Percentiles rank a stretch among this genome's conserved stretches.
Conservation (phyloP, 805 yeast genomes). For the Ogataea trehalophila region DNA sequence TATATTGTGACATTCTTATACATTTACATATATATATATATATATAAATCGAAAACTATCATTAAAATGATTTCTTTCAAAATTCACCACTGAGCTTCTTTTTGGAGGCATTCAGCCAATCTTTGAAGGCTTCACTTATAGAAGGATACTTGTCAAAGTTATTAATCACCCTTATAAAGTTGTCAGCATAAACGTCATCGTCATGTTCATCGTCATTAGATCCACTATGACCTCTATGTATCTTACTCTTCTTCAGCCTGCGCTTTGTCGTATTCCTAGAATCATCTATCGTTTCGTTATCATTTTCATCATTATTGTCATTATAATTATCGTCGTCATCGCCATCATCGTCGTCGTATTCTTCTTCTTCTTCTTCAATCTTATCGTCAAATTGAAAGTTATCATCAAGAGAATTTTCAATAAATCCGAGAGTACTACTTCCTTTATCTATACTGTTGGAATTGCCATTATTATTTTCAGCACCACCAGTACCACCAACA, state of each 20-base stretch:
- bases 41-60: neutral
- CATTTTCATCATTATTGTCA: neutral
- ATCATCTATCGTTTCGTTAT: neutral
- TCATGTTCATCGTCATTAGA: conserved; percentile 19
- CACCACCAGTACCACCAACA: conserved; percentile 10
- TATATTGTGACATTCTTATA: too few species aligned
- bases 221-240: conserved; percentile 8
- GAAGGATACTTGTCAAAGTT: conserved; percentile 31
- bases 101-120: conserved; percentile 27
- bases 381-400: conserved; percentile 30
- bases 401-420: conserved; percentile 27
- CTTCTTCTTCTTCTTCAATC: conserved; percentile 8
- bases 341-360: neutral
- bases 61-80: neutral
- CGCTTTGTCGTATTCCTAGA: too few species aligned
- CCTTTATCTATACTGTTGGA: neutral
- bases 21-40: neutral
- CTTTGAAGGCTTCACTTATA: conserved; percentile 32
- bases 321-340: neutral
- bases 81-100: conserved; percentile 3
- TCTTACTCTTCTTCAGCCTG: neutral
- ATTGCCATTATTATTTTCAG: conserved; percentile 4
- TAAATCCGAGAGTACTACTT: conserved; percentile 3
- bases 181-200: conserved; percentile 26
- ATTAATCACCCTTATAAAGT: conserved; percentile 30